Conservation (phyloP, 108 stramenopile species). For the Seminavis robusta region DNA sequence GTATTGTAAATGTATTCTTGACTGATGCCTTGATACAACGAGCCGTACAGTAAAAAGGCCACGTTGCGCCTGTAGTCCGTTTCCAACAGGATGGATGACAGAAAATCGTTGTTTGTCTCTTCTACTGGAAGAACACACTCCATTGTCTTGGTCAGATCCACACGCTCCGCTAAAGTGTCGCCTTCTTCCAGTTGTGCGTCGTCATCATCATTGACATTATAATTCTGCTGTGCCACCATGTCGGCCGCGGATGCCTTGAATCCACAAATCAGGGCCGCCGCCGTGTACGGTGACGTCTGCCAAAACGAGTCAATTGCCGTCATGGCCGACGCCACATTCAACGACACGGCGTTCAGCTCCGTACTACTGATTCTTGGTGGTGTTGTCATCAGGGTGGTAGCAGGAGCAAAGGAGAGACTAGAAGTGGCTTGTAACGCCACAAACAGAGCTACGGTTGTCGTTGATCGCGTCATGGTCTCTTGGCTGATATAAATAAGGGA, state of each 20-base stretch:
- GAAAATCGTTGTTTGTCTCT: background rate
- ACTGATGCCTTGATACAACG: conserved; percentile 59
- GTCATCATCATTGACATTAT: background rate
- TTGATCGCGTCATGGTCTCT: no score
- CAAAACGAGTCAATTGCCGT: conserved; percentile 12
- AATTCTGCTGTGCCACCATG: conserved; percentile 25
- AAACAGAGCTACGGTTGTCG: no score
- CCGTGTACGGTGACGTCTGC: conserved; percentile 25
- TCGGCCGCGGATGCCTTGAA: conserved; percentile 36
- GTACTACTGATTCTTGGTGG: no score
- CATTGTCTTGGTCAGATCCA: background rate
- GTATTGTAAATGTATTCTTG: conserved; percentile 61
- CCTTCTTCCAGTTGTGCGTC: conserved; percentile 3
- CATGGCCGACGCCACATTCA: no score
- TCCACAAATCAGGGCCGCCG: conserved; percentile 22
- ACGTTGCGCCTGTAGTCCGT: conserved; percentile 14
- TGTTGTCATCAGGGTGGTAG: no score
- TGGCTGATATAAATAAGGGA: no score
- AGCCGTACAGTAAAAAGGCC: conserved; percentile 57
- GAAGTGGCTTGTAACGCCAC: no score
- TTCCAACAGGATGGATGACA: conserved; percentile 27
- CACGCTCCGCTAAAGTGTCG: background rate
- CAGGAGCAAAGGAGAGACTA: no score
- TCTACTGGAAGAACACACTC: no score
- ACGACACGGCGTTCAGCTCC: no score